Percentiles rank a stretch among this genome's conserved stretches.
These are phyloP conservation scores for Endotrypanum monterogeii DNA, from an alignment of 208 protist genomes.

Conservation along the genomic window DNA sequence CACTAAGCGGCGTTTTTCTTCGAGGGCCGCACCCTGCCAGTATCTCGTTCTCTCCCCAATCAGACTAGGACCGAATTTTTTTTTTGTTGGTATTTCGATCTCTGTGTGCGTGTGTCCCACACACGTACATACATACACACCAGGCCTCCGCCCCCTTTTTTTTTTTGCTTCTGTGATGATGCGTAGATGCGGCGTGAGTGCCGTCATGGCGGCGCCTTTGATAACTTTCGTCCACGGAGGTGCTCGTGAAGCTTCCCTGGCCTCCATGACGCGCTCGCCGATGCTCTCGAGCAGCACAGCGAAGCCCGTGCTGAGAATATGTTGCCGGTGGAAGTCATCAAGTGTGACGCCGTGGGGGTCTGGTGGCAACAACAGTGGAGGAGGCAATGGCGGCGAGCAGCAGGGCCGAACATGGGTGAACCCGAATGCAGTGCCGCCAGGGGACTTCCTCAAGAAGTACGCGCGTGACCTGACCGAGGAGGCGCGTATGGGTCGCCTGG, in stretches of 20 bases:
- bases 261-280: neutral
- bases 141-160: no score
- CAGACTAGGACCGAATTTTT: no score
- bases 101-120: no score
- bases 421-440: slow-evolving; percentile 84
- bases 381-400: slow-evolving; percentile 41
- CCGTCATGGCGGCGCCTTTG: neutral
- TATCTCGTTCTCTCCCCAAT: no score
- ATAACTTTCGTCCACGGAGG: neutral
- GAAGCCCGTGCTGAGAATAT: neutral
- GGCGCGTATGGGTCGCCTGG: slow-evolving; percentile 94
- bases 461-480: slow-evolving; percentile 95
- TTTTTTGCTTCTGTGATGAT: slow-evolving; percentile 4
- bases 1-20: no score
- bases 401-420: slow-evolving; percentile 87
- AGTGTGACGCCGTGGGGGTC: slow-evolving; percentile 68
- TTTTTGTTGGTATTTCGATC: no score
- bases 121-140: no score
- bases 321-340: slow-evolving; percentile 14
- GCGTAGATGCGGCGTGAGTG: slow-evolving; percentile 8
- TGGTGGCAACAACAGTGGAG: slow-evolving; percentile 24
- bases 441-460: slow-evolving; percentile 97
- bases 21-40: no score
- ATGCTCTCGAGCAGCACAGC: neutral
- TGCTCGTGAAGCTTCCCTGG: neutral